These are phyloP conservation scores for Chlorella variabilis DNA, from an alignment of 163 green algal species.

Conservation along the genomic window DNA sequence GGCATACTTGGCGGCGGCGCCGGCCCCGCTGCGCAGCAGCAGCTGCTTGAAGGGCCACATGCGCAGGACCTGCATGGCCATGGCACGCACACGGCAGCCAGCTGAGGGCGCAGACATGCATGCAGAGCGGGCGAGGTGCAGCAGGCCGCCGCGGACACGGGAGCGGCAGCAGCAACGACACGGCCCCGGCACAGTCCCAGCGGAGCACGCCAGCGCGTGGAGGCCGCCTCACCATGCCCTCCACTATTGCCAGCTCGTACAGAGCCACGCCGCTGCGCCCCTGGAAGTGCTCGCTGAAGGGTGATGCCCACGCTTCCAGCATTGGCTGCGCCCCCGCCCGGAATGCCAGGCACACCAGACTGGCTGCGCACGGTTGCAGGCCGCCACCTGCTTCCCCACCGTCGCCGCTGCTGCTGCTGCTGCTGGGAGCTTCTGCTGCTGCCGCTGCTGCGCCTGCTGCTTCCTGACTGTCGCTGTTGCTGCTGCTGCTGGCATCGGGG, in stretches of 20 bases:
- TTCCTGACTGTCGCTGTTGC: neutral
- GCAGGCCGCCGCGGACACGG: too few species aligned
- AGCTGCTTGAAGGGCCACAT: slow-evolving; percentile 56
- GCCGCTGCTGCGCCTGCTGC: slow-evolving; percentile 9
- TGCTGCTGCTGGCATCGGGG: slow-evolving; percentile 4
- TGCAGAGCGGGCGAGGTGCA: too few species aligned
- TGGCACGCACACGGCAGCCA: neutral
- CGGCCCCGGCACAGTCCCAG: too few species aligned
- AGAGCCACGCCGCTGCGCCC: neutral
- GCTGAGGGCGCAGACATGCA: too few species aligned
- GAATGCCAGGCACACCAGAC: slow-evolving; percentile 65
- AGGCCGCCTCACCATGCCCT: slow-evolving; percentile 32
- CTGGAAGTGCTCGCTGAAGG: slow-evolving; percentile 37
- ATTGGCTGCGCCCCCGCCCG: slow-evolving; percentile 61
- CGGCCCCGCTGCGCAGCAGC: slow-evolving; percentile 35
- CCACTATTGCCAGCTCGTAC: slow-evolving; percentile 44
- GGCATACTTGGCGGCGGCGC: slow-evolving; percentile 10
- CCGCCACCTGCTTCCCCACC: neutral
- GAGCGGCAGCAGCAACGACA: neutral
- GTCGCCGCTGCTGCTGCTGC: neutral
- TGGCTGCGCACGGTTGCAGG: neutral
- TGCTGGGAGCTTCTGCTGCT: neutral
- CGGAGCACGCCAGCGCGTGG: too few species aligned
- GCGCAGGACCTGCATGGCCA: slow-evolving; percentile 52
- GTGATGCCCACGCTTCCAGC: slow-evolving; percentile 55